Conservation (phyloP, 805 yeast species). For the Starmerella ratchasimensis region DNA sequence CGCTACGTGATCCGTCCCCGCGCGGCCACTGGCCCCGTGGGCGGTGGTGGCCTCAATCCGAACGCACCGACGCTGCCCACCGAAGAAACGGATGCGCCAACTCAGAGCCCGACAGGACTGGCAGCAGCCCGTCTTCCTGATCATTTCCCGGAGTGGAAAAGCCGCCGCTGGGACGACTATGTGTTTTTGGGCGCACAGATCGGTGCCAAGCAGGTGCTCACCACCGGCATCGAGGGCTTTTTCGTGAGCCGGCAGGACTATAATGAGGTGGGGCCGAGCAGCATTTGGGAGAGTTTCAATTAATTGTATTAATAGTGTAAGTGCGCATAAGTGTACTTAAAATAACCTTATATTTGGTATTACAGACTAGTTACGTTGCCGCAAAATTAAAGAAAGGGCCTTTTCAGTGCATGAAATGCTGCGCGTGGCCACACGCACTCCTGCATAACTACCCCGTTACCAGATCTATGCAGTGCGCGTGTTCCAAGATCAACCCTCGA, state of each 20-base stretch:
- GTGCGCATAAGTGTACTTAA: neutral
- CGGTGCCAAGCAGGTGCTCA: conserved; percentile 71
- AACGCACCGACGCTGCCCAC: conserved; percentile 10
- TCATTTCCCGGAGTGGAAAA: conserved; percentile 91
- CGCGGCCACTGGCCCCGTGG: conserved; percentile 4
- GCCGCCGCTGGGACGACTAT: conserved; percentile 58
- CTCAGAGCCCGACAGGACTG: conserved; percentile 72
- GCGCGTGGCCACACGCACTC: too few relatives aligned
- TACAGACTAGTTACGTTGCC: neutral
- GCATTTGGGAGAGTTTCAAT: conserved; percentile 50
- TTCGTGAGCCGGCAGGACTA: conserved; percentile 59
- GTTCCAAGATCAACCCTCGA: too few relatives aligned
- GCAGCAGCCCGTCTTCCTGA: conserved; percentile 65
- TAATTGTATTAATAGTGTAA: conserved; percentile 2
- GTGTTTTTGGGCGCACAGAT: conserved; percentile 79
- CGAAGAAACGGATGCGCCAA: conserved; percentile 19
- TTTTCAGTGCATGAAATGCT: neutral
- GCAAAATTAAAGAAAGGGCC: neutral
- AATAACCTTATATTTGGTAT: neutral
- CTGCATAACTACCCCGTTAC: too few relatives aligned
- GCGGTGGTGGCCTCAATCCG: conserved; percentile 1
- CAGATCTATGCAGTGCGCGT: too few relatives aligned
- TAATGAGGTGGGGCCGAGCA: conserved; percentile 65
- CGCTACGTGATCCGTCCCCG: conserved; percentile 37
- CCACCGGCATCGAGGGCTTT: conserved; percentile 44